Conservation (phyloP, 495 filamentous ascomycete genomes). For the Stereocaulon alpinum region DNA sequence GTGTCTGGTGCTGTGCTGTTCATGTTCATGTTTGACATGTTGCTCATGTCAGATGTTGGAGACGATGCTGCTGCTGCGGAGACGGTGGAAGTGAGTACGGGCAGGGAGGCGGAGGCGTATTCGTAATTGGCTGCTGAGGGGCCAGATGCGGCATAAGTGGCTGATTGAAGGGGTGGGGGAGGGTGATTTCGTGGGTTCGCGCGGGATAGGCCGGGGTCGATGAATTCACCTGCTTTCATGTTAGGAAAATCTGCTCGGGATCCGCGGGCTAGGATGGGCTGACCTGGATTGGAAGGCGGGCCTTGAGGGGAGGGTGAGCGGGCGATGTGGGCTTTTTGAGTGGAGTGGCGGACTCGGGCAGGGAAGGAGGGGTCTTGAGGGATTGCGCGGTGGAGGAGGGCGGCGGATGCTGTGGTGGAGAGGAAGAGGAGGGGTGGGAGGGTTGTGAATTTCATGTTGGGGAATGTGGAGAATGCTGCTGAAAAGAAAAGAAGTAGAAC, state of each 20-base stretch:
- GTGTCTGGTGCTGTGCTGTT: too few relatives aligned
- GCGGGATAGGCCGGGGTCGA: neutral
- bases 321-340: neutral
- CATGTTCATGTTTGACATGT: neutral
- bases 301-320: conserved; percentile 4
- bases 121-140: neutral
- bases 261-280: too few relatives aligned
- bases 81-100: neutral
- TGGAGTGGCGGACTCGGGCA: neutral
- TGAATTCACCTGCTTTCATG: conserved; percentile 1
- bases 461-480: neutral
- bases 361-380: neutral
- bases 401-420: neutral
- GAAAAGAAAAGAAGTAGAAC: neutral
- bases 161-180: too few relatives aligned
- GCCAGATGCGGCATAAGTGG: neutral
- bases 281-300: neutral
- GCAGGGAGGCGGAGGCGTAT: too few relatives aligned
- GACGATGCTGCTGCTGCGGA: neutral
- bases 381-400: neutral
- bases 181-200: neutral
- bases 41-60: neutral
- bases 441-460: conserved; percentile 5
- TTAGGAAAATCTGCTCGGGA: too few relatives aligned
- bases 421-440: neutral